Evolutionary conservation across 2,329 filamentous ascomycete genomes (phyloP).

Genomic region (Ophiocordyceps camponoti-rufipedis): DNA sequence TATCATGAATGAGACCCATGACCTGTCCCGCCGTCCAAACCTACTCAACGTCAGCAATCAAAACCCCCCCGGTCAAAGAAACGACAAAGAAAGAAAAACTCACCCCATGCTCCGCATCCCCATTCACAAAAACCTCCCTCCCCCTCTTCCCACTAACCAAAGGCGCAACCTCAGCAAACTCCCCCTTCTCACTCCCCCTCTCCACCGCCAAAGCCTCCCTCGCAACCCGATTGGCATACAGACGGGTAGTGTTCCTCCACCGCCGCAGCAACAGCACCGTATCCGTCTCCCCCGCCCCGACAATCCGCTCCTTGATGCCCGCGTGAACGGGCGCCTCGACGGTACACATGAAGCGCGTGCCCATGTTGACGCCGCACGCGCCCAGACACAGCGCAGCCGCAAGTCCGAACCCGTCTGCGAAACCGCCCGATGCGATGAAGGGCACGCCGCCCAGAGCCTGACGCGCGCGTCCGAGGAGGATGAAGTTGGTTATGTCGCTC

Average conservation of each 20-base stretch:
- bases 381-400: conserved; percentile 81
- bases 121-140: conserved; percentile 78
- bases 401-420: conserved; percentile 84
- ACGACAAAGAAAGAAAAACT: conserved; percentile 17
- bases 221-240: conserved; percentile 84
- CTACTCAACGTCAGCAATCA: conserved; percentile 22
- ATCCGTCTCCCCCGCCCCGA: conserved; percentile 74
- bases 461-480: conserved; percentile 67
- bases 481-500: conserved; percentile 77
- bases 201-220: conserved; percentile 68
- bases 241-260: conserved; percentile 81
- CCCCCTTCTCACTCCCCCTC: conserved; percentile 60
- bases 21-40: conserved; percentile 97
- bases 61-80: conserved; percentile 1
- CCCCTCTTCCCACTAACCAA: conserved; percentile 83
- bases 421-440: conserved; percentile 91
- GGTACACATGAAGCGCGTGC: conserved; percentile 93
- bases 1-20: conserved; percentile 73
- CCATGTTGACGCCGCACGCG: conserved; percentile 95
- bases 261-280: conserved; percentile 73
- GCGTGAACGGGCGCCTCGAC: conserved; percentile 80
- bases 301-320: conserved; percentile 89
- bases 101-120: conserved; percentile 79
- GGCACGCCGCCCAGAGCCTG: conserved; percentile 66
- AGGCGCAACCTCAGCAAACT: conserved; percentile 77